A percentile compares a stretch with the other conserved stretches of the same genome.
Conservation (phyloP, 345 rosid genomes). For the Camelina laxa region DNA sequence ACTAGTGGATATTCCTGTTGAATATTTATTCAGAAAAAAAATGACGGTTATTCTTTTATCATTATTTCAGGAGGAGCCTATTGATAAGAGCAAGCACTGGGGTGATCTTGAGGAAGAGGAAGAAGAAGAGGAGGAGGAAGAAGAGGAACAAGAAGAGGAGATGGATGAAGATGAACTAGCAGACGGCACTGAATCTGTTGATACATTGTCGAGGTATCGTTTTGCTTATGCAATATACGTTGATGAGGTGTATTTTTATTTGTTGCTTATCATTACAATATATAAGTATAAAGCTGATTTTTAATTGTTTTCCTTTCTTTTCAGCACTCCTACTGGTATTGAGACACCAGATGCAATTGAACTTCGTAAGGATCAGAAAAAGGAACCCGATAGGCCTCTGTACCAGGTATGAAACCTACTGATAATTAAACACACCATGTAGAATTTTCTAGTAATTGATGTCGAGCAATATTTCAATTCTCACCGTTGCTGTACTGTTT, state of each 20-base stretch:
- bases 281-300: slow-evolving; percentile 4
- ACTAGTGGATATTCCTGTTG: not conserved
- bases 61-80: slow-evolving; percentile 83
- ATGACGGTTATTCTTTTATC: slow-evolving; percentile 3
- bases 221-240: not conserved
- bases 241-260: slow-evolving; percentile 20
- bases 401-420: slow-evolving; percentile 66
- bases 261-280: slow-evolving; percentile 4
- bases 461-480: not conserved
- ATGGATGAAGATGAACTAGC: slow-evolving; percentile 92
- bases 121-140: slow-evolving; percentile 70
- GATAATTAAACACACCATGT: not conserved
- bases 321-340: slow-evolving; percentile 97
- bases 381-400: slow-evolving; percentile 93
- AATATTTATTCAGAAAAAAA: not conserved
- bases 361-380: slow-evolving; percentile 97
- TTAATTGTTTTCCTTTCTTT: slow-evolving; percentile 9
- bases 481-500: not conserved
- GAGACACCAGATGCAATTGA: slow-evolving; percentile 99
- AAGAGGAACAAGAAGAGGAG: slow-evolving; percentile 76
- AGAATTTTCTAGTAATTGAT: not conserved
- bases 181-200: slow-evolving; percentile 90
- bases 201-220: slow-evolving; percentile 89
- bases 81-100: slow-evolving; percentile 98
- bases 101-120: slow-evolving; percentile 99